These are phyloP conservation scores for Liriodendron chinense DNA, from an alignment of 164 flowering plant species.

Conservation along the genomic window DNA sequence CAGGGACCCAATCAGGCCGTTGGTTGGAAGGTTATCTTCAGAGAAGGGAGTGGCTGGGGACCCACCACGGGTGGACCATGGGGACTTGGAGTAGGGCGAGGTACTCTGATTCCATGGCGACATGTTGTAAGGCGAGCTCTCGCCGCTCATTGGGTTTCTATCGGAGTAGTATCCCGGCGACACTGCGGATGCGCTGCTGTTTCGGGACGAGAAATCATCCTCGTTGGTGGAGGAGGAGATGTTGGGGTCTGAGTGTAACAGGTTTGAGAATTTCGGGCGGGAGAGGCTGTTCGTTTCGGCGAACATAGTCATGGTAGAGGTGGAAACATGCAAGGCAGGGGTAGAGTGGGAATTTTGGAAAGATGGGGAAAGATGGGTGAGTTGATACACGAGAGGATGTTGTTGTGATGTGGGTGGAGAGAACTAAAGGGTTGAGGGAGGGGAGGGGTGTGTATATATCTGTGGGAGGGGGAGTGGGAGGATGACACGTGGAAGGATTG, in stretches of 20 bases:
- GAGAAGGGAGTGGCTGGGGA: constrained; percentile 10
- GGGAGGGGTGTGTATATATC: neutral
- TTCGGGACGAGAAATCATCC: constrained; percentile 6
- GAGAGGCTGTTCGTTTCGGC: neutral
- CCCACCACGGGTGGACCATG: constrained; percentile 29
- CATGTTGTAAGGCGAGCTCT: constrained; percentile 35
- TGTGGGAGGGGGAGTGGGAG: neutral
- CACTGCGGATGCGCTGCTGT: constrained; percentile 30
- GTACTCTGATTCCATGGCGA: constrained; percentile 54
- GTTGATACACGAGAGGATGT: neutral
- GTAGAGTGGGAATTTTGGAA: neutral
- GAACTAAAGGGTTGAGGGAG: neutral
- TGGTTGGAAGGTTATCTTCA: constrained; percentile 17
- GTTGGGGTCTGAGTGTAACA: constrained; percentile 31
- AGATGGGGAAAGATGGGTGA: no score
- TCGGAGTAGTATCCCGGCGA: constrained; percentile 22
- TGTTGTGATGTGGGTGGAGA: neutral
- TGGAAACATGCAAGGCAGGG: neutral
- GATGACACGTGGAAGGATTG: neutral
- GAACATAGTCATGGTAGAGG: constrained; percentile 2
- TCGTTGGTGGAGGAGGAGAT: constrained; percentile 14
- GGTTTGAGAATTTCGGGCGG: constrained; percentile 8
- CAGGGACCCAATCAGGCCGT: constrained; percentile 60
- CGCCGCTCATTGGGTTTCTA: constrained; percentile 21
- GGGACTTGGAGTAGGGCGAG: constrained; percentile 38